Base-by-base conservation (phyloP, 1,284 basidiomycete species). In the Ceratobasidium sp. region DNA sequence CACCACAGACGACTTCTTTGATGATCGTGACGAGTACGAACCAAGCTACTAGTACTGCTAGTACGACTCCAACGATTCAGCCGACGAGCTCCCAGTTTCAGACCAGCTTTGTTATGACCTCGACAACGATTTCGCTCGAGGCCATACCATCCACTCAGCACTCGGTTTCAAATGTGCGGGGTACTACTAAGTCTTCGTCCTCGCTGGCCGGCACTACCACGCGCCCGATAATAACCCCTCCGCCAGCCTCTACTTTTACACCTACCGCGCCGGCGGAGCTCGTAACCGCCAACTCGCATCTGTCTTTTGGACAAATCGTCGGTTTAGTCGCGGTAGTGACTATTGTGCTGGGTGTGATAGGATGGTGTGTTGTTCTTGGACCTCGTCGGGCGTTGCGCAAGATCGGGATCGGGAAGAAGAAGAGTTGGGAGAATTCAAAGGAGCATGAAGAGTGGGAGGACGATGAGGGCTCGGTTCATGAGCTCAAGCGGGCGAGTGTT, bases 151-250 rank as follows among this genome's bases (percentile, higher is more conserved):
- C 46, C 42, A 39, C 66, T 15, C 20, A 26, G 26, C 46, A 55
- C 10, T 33, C 66, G n/a, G 20, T 6, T n/a, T 33, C 26, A 4
- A 51, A 9, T 20, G 7, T 53, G 15, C 7, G n/a, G 40, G 13
- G 9, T n/a, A 67, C 64, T 13, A 15, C 10, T 20, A 23, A 42
- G n/a, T 49, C 61, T 23, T 18, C 64, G 42, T 51, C n/a, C 20
- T 67, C 64, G n/a, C 23, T 49, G 7, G 12, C 64, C 12, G 28
- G 42, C 44, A 67, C 64, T 0, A 67, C 42, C 64, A 73, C 71
- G 20, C 71, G 33, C 58, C 71, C 71, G 39, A 72, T 72, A 15
- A 73, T 64, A 18, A 76, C 72, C 0, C 72, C 72, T 12, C 28
- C 33, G 20, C 56, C 56, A 2, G 7, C 28, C 5, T 40, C 56